Percentiles rank a stretch among this genome's conserved stretches.
Conservation (phyloP, 2,329 filamentous ascomycete species). For the Zopfia rhizophila region DNA sequence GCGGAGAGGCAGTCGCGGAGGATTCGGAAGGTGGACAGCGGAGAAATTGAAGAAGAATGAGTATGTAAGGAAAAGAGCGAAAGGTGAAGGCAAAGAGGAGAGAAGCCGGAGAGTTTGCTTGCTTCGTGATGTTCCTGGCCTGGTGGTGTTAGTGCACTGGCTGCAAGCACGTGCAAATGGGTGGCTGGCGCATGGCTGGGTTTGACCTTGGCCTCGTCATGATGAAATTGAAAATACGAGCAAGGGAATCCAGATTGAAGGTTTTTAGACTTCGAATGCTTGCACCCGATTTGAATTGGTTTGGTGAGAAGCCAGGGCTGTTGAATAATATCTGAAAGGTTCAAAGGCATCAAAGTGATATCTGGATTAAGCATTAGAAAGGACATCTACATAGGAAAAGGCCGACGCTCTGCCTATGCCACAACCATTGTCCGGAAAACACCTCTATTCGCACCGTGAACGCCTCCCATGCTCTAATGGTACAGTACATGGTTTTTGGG, state of each 20-base stretch:
- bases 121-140: not conserved
- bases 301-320: no score
- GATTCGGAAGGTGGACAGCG: conserved; percentile 25
- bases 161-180: no score
- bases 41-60: not conserved
- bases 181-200: conserved; percentile 16
- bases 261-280: no score
- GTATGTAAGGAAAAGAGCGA: not conserved
- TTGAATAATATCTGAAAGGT: no score
- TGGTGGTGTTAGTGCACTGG: no score
- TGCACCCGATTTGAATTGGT: conserved; percentile 1
- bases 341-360: no score
- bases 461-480: conserved; percentile 4
- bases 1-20: conserved; percentile 25
- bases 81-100: not conserved
- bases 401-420: no score
- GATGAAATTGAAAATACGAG: not conserved
- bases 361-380: no score
- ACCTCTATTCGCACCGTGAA: not conserved
- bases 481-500: no score
- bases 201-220: no score
- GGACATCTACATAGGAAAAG: no score
- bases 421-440: no score
- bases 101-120: not conserved
- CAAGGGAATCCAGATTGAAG: not conserved